Percentiles rank a stretch among this genome's conserved stretches.
Conservation (phyloP, 345 rosid genomes). For the Bruguiera sexangula region DNA sequence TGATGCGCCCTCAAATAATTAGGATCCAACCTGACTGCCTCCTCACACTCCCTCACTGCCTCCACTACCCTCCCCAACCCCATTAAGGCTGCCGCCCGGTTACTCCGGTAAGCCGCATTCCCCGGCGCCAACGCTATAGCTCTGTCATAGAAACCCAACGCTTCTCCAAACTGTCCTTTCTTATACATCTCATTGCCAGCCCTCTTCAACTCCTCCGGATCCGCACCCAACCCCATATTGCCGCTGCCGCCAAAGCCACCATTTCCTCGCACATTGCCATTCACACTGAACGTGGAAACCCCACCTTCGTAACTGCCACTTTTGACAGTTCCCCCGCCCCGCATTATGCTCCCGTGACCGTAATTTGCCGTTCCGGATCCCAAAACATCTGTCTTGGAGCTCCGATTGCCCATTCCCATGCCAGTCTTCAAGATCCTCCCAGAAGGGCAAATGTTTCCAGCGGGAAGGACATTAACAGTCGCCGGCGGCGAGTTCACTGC, state of each 20-base stretch:
- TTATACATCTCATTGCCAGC: slow-evolving; percentile 76
- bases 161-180: slow-evolving; percentile 68
- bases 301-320: slow-evolving; percentile 11
- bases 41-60: slow-evolving; percentile 80
- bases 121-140: slow-evolving; percentile 67
- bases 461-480: slow-evolving; percentile 52
- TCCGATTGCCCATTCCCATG: slow-evolving; percentile 40
- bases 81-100: slow-evolving; percentile 75
- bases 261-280: slow-evolving; percentile 7
- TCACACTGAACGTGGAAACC: background rate
- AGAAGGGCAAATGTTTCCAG: slow-evolving; percentile 82
- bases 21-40: slow-evolving; percentile 79
- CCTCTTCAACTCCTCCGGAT: slow-evolving; percentile 72
- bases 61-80: slow-evolving; percentile 60
- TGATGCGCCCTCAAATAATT: slow-evolving; percentile 76
- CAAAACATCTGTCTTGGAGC: slow-evolving; percentile 56
- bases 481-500: slow-evolving; percentile 53
- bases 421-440: slow-evolving; percentile 72
- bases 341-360: slow-evolving; percentile 89
- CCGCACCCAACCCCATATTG: slow-evolving; percentile 15
- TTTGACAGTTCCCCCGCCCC: slow-evolving; percentile 37
- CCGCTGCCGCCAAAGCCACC: background rate
- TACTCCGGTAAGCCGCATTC: slow-evolving; percentile 71
- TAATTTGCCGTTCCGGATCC: slow-evolving; percentile 75
- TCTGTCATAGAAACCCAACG: slow-evolving; percentile 73